Evolutionary conservation across 2,329 filamentous ascomycete species (phyloP).

Genomic region (Trichophyton benhamiae): DNA sequence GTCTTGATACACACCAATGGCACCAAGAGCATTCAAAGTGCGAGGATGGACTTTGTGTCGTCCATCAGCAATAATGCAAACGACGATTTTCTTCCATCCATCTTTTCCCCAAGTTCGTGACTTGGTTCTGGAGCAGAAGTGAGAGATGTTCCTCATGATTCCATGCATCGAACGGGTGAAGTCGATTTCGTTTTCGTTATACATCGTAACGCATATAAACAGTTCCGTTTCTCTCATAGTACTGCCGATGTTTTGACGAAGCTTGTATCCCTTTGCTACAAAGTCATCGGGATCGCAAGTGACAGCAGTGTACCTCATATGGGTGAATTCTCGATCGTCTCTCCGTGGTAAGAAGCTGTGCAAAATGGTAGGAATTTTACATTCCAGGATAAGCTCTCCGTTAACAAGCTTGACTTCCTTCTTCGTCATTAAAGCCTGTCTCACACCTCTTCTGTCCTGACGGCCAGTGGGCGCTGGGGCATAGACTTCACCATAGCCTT

Average conservation of each 20-base stretch:
- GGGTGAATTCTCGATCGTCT: constrained; percentile 91
- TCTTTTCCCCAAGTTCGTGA: constrained; percentile 93
- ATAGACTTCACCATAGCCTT: constrained; percentile 53
- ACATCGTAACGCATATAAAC: constrained; percentile 97
- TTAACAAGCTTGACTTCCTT: constrained; percentile 96
- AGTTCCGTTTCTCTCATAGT: constrained; percentile 84
- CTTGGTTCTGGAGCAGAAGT: constrained; percentile 86
- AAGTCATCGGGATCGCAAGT: constrained; percentile 96
- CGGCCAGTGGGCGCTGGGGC: constrained; percentile 76
- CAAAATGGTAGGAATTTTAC: constrained; percentile 96
- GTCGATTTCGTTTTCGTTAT: constrained; percentile 93
- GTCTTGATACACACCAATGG: constrained; percentile 95
- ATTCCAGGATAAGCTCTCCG: constrained; percentile 91
- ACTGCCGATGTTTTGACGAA: constrained; percentile 77
- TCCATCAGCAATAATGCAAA: constrained; percentile 91
- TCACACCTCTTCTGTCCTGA: constrained; percentile 75
- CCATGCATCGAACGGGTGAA: constrained; percentile 98
- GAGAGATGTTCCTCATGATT: constrained; percentile 94
- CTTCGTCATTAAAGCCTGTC: constrained; percentile 74
- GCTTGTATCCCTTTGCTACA: constrained; percentile 72
- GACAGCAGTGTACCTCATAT: constrained; percentile 98
- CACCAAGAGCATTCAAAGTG: constrained; percentile 84
- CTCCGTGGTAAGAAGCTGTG: constrained; percentile 91
- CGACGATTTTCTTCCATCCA: constrained; percentile 98
- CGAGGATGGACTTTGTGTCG: constrained; percentile 86